Percentiles rank a stretch among this genome's conserved stretches.
phyloP scores from a whole-genome alignment of 2,329 filamentous ascomycete species.

The Rutstroemia sp. region DNA sequence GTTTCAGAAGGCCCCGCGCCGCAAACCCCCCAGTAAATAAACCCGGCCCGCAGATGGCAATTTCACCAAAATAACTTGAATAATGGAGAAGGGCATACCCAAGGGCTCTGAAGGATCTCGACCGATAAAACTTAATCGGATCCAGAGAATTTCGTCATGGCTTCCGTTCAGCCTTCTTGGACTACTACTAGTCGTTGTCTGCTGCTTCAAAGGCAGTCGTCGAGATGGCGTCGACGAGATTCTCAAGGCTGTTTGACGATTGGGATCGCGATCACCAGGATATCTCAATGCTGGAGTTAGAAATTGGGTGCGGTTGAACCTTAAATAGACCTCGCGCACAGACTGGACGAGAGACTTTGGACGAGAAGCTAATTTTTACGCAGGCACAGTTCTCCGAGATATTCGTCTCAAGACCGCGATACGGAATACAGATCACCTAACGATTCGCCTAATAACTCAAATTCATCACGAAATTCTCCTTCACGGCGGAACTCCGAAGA shows the following conservation, averaged over 20 bases:
- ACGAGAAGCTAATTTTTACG: neutral
- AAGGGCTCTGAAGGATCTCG: neutral
- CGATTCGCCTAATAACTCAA: no score
- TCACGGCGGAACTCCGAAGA: neutral
- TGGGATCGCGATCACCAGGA: conserved; percentile 8
- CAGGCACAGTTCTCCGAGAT: neutral
- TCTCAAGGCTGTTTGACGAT: conserved; percentile 11
- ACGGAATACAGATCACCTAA: neutral
- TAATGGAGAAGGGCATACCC: neutral
- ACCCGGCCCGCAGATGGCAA: neutral
- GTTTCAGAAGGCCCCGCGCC: no score
- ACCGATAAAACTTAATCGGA: neutral
- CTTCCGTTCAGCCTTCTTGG: neutral
- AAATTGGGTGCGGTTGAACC: neutral
- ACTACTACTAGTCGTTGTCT: neutral
- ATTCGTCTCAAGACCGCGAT: neutral
- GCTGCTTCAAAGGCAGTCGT: neutral
- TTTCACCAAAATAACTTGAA: neutral
- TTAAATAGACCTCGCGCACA: neutral
- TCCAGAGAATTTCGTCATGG: neutral
- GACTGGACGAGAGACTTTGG: neutral
- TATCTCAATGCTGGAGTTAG: conserved; percentile 4
- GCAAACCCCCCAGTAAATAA: neutral
- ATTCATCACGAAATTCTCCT: no score
- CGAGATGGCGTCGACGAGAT: neutral